Base-by-base conservation (phyloP, 352 stramenopile species). In the Globisporangium carolinianum region DNA sequence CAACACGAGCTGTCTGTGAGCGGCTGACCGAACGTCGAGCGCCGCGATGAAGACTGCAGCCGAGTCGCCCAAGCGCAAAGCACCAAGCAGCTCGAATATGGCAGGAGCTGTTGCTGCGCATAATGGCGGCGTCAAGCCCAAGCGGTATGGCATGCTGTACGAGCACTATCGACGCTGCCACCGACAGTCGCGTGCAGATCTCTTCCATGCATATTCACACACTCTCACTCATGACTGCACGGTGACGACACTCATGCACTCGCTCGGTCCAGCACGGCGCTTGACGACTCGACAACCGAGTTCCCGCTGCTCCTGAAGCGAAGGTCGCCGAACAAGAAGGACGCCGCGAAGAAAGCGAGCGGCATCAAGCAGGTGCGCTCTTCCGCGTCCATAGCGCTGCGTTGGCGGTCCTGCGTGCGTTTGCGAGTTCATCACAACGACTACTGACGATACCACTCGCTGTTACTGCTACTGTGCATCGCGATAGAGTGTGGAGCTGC, bases 401-500 rank as follows among this genome's bases (percentile, higher is more conserved):
- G 15, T 14, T 54, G 3, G 9, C 15, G 24, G 32, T 41, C 49
- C 6, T 54, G 49, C n/a, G 32, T 42, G 49, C 7, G 37, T 50
- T 24, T 24, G 18, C 0, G 18, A 24, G 18, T 24, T 24, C 18
- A 24, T 24, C 1, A 24, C 18, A 24, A 24, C 18, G 18, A 24
- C 18, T 24, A 24, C 18, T 24, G 18, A 24, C 18, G 18, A 24
- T 24, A 1, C 18, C 18, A 24, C 18, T 24, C 18, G 18, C 18
- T 24, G 18, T 24, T 24, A 1, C 18, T 24, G 18, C 18, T 24
- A 24, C 18, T 24, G 18, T 24, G 18, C 18, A 24, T 24, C 18
- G 18, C 18, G 12, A n/a, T 39, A 70, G 65, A 42, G 43, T 5
- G 54, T 72, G 0, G 67, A 58, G 8, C 48, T 87, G 7, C 74